These are phyloP conservation scores for Mimosa pudica DNA, from an alignment of 306 rosid species.

Conservation along the genomic window DNA sequence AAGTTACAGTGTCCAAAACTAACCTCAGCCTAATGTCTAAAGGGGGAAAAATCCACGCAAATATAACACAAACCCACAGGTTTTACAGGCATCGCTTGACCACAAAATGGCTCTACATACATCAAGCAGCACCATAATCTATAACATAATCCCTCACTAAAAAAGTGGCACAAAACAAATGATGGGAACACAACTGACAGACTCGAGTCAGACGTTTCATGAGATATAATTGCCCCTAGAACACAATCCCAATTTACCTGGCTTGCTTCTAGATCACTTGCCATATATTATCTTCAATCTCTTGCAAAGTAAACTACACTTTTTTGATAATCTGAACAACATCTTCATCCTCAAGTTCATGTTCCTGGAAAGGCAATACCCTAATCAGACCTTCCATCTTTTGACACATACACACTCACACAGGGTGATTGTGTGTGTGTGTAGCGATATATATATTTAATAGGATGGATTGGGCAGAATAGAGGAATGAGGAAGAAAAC, in stretches of 20 bases:
- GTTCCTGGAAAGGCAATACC: slow-evolving; percentile 59
- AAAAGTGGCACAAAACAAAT: slow-evolving; percentile 21
- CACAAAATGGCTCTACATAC: slow-evolving; percentile 36
- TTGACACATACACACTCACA: no score
- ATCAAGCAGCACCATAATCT: slow-evolving; percentile 38
- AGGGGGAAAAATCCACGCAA: background rate
- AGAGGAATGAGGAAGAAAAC: slow-evolving; percentile 1
- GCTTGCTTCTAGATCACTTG: slow-evolving; percentile 21
- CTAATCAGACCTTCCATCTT: slow-evolving; percentile 19
- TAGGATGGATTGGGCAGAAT: background rate
- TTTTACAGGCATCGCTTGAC: slow-evolving; percentile 29
- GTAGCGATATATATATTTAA: no score
- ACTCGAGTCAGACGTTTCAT: background rate
- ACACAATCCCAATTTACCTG: slow-evolving; percentile 2
- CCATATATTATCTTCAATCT: slow-evolving; percentile 17
- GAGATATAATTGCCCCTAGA: slow-evolving; percentile 29
- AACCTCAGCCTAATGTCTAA: slow-evolving; percentile 13
- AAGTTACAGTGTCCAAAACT: background rate
- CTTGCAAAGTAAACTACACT: slow-evolving; percentile 46
- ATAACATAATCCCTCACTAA: slow-evolving; percentile 18
- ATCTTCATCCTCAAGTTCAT: slow-evolving; percentile 93
- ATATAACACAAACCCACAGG: background rate
- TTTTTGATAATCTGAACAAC: slow-evolving; percentile 96
- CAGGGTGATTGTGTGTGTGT: no score
- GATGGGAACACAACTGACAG: slow-evolving; percentile 28